phyloP scores from a whole-genome alignment of 2,329 filamentous ascomycete species.

The Helotiales sp. region DNA sequence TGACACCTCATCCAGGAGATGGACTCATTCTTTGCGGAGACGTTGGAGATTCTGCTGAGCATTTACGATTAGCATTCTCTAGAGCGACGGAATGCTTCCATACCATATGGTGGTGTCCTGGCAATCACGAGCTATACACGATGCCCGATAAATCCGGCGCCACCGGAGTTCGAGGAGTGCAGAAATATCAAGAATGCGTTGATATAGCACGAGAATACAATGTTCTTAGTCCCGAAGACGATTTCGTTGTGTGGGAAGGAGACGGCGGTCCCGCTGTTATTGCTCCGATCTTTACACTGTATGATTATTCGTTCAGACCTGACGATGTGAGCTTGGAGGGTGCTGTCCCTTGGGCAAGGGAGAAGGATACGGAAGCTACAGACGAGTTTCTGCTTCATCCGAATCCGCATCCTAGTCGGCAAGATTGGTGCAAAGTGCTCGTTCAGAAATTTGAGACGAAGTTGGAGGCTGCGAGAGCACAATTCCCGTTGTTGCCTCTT shows the following conservation, averaged over 20 bases:
- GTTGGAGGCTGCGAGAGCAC: neutral
- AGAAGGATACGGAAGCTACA: neutral
- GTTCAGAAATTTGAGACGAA: slow-evolving; percentile 3
- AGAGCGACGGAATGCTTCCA: neutral
- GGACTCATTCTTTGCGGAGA: neutral
- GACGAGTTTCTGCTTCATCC: neutral
- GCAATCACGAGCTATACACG: neutral
- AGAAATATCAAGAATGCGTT: neutral
- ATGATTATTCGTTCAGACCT: neutral
- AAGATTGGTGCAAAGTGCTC: slow-evolving; percentile 1
- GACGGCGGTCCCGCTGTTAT: neutral
- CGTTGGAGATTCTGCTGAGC: neutral
- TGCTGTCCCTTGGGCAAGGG: neutral
- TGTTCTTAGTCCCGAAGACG: neutral
- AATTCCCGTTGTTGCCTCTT: neutral
- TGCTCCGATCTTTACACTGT: neutral
- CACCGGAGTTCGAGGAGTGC: neutral
- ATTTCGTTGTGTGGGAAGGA: neutral
- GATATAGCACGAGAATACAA: neutral
- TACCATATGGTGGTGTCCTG: neutral
- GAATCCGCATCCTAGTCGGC: neutral
- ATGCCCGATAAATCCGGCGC: neutral
- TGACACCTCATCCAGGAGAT: neutral
- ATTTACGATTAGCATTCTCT: neutral
- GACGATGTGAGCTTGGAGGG: neutral